Evolutionary conservation across 2,329 filamentous ascomycete genomes (phyloP).

Genomic region (Cladosporium sp.): DNA sequence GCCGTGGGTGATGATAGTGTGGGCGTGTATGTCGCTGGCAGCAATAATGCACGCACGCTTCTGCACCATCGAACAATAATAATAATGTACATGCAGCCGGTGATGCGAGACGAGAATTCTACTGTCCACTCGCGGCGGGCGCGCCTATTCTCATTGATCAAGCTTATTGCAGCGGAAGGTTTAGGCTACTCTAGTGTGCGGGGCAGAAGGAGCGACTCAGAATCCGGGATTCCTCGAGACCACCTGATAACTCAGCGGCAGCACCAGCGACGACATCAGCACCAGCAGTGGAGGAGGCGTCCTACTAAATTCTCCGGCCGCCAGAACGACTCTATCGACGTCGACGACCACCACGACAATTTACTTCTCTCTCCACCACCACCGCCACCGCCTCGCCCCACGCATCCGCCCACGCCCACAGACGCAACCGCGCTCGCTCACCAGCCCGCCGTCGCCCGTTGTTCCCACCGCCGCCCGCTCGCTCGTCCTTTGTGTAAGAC

Average conservation of each 20-base stretch:
- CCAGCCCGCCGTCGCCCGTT: not conserved
- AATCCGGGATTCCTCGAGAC: not conserved
- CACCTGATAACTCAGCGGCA: conserved; percentile 1
- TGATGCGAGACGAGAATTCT: conserved; percentile 1
- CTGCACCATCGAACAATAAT: not conserved
- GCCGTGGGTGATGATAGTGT: not conserved
- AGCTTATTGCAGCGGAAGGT: not conserved
- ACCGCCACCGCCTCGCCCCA: not conserved
- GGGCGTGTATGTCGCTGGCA: not conserved
- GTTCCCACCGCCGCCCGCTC: conserved; percentile 10
- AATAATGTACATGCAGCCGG: not conserved
- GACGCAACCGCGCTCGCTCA: conserved; percentile 3
- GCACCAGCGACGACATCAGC: not conserved
- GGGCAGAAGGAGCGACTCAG: not conserved
- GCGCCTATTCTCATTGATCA: not conserved
- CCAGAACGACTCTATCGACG: not conserved
- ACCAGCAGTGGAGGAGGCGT: not conserved
- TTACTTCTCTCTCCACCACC: not conserved
- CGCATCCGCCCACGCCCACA: not conserved
- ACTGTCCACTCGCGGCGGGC: not conserved
- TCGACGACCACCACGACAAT: not conserved
- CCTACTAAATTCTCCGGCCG: not conserved
- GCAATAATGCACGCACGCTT: not conserved
- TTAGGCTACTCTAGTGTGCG: not conserved
- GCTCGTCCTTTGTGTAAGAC: conserved; percentile 19